Conservation (phyloP, 805 yeast species). For the Pichia cephalocereana region DNA sequence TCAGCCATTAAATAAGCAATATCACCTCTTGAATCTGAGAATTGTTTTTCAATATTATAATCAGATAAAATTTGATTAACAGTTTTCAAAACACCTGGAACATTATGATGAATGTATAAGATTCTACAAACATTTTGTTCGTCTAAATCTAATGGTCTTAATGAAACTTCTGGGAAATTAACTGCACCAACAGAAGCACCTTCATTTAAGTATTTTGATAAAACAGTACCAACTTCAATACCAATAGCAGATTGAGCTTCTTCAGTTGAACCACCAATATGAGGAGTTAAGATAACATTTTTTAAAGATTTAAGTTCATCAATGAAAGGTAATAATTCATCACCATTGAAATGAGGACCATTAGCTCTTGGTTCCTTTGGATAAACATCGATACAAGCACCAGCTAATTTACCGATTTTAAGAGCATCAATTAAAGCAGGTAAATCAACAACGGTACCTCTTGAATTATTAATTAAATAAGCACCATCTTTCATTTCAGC, state of each 20-base stretch:
- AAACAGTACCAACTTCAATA: slow-evolving; percentile 81
- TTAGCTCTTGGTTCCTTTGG: slow-evolving; percentile 97
- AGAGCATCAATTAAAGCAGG: slow-evolving; percentile 88
- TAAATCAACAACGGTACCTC: slow-evolving; percentile 96
- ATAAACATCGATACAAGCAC: slow-evolving; percentile 94
- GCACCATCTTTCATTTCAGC: slow-evolving; percentile 96
- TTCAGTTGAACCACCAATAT: slow-evolving; percentile 98
- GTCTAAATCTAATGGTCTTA: slow-evolving; percentile 80
- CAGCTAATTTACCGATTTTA: slow-evolving; percentile 90
- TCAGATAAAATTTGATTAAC: slow-evolving; percentile 92
- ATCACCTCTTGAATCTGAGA: slow-evolving; percentile 92
- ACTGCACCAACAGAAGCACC: slow-evolving; percentile 94
- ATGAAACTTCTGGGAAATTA: slow-evolving; percentile 95
- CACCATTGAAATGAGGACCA: slow-evolving; percentile 69
- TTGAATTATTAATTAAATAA: slow-evolving; percentile 88
- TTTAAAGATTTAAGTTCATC: slow-evolving; percentile 72
- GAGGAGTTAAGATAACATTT: slow-evolving; percentile 91
- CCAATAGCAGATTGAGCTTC: slow-evolving; percentile 99
- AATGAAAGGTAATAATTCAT: slow-evolving; percentile 68
- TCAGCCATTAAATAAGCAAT: slow-evolving; percentile 98
- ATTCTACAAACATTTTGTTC: slow-evolving; percentile 88
- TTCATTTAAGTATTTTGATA: slow-evolving; percentile 89
- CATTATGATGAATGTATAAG: slow-evolving; percentile 91
- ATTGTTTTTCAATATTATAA: slow-evolving; percentile 96
- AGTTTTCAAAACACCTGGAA: slow-evolving; percentile 96